phyloP scores from a whole-genome alignment of 768 basidiomycete genomes.

The Panaeolus cyanescens region DNA sequence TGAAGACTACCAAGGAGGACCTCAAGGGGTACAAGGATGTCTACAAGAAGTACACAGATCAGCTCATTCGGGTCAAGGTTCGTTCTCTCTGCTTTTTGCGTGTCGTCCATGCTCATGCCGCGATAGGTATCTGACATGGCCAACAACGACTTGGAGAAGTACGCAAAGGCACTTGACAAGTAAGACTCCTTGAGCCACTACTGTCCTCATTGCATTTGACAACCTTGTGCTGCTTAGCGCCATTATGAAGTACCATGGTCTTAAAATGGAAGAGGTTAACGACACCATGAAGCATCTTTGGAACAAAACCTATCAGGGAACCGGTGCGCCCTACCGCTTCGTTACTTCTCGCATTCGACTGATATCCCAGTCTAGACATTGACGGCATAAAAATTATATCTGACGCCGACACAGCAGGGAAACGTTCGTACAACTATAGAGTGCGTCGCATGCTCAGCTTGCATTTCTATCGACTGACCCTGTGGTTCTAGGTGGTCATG shows the following conservation, averaged over 20 bases:
- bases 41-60: slow-evolving; percentile 83
- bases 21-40: slow-evolving; percentile 86
- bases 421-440: slow-evolving; percentile 95
- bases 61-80: slow-evolving; percentile 94
- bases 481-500: slow-evolving; percentile 84
- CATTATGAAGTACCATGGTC: slow-evolving; percentile 96
- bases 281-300: slow-evolving; percentile 96
- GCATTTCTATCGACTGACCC: slow-evolving; percentile 11
- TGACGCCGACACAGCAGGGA: slow-evolving; percentile 87
- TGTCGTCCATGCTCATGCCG: not conserved
- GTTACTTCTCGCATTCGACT: slow-evolving; percentile 3
- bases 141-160: slow-evolving; percentile 96
- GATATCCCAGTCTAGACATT: slow-evolving; percentile 66
- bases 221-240: slow-evolving; percentile 53
- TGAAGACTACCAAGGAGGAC: slow-evolving; percentile 68
- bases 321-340: slow-evolving; percentile 54
- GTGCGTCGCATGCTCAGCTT: slow-evolving; percentile 44
- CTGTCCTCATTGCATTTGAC: not conserved
- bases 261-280: slow-evolving; percentile 99
- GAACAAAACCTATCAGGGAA: slow-evolving; percentile 99
- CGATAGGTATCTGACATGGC: slow-evolving; percentile 96
- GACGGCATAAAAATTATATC: slow-evolving; percentile 96
- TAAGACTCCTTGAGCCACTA: slow-evolving; percentile 36
- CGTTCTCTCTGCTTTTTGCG: slow-evolving; percentile 6
- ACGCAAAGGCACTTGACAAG: slow-evolving; percentile 97